Conservation (phyloP, 148 eudicot species). For the Rhododendron henanense region DNA sequence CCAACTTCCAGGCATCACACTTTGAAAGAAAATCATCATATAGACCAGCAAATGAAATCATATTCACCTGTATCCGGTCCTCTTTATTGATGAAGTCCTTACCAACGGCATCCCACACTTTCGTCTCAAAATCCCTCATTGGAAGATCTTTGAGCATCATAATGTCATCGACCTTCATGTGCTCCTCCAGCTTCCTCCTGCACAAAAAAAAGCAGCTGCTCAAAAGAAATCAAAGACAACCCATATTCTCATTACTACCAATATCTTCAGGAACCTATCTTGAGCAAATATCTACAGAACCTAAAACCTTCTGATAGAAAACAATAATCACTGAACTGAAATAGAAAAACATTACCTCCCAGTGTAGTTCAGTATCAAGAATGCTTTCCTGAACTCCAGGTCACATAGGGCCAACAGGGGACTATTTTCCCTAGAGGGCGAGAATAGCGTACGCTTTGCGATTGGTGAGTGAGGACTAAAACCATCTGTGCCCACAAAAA, state of each 20-base stretch:
- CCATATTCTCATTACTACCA: background rate
- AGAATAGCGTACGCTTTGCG: background rate
- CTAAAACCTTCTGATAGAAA: background rate
- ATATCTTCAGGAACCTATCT: background rate
- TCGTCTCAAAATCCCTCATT: slow-evolving; percentile 46
- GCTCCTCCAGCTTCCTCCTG: slow-evolving; percentile 49
- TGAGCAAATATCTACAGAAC: background rate
- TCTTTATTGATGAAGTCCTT: slow-evolving; percentile 19
- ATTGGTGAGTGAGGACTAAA: background rate
- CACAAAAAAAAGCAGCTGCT: slow-evolving; percentile 9
- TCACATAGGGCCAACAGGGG: slow-evolving; percentile 3
- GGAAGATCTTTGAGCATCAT: slow-evolving; percentile 16
- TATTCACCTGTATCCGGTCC: slow-evolving; percentile 47
- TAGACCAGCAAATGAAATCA: background rate
- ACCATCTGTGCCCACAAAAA: background rate
- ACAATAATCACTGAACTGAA: background rate
- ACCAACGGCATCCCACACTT: slow-evolving; percentile 55
- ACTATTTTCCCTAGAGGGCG: background rate
- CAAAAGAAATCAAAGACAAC: background rate
- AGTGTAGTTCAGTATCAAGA: slow-evolving; percentile 6
- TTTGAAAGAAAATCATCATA: background rate
- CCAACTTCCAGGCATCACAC: background rate
- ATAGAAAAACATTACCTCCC: background rate
- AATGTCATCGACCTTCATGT: slow-evolving; percentile 28
- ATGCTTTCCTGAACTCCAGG: slow-evolving; percentile 4